A percentile compares a stretch with the other conserved stretches of the same genome.
phyloP scores from a whole-genome alignment of 192 early-diverging fungal species.

The Umbelopsis vinacea region DNA sequence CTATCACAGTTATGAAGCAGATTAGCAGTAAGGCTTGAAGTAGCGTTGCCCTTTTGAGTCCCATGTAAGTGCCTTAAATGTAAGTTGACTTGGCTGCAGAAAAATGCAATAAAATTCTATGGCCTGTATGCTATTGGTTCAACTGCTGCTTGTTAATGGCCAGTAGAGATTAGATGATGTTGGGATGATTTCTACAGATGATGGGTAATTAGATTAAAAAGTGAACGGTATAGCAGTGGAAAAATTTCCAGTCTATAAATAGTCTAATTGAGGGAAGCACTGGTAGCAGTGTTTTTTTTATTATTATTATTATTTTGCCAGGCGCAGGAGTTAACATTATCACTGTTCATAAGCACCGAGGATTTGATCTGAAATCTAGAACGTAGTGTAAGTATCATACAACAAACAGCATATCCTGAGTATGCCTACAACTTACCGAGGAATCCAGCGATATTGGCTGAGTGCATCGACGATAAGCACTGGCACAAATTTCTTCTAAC shows the following conservation, averaged over 20 bases:
- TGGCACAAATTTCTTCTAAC: constrained; percentile 55
- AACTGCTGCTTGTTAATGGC: neutral
- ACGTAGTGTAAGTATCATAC: no score
- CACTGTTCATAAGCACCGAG: constrained; percentile 11
- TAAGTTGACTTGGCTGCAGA: neutral
- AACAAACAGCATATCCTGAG: neutral
- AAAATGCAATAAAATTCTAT: neutral
- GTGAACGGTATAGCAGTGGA: neutral
- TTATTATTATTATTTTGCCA: no score
- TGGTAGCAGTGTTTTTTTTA: no score
- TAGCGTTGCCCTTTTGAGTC: constrained; percentile 14
- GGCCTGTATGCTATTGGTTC: neutral
- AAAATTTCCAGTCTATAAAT: neutral
- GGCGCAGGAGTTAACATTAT: neutral
- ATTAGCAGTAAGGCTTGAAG: constrained; percentile 1
- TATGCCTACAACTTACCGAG: constrained; percentile 31
- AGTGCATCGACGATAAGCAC: constrained; percentile 54
- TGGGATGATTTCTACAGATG: neutral
- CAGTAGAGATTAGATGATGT: neutral
- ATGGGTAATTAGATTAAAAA: neutral
- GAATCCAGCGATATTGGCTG: constrained; percentile 48
- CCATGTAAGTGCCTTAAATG: neutral
- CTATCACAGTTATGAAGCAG: constrained; percentile 1
- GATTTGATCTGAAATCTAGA: neutral
- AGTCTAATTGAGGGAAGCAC: neutral